Evolutionary conservation across 2,329 filamentous ascomycete species (phyloP).

Genomic region (Scedosporium minutisporum): DNA sequence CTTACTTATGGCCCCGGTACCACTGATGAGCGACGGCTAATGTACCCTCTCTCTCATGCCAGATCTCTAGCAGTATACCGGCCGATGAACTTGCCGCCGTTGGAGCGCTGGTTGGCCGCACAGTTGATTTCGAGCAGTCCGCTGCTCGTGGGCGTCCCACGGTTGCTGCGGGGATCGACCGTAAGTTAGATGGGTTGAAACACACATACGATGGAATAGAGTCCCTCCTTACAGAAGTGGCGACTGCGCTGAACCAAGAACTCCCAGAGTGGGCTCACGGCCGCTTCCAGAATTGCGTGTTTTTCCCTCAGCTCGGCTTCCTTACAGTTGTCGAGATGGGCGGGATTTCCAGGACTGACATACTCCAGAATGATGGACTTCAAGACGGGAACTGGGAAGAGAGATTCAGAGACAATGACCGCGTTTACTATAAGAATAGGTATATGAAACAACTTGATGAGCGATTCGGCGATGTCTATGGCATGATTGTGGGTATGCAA

Average conservation of each 20-base stretch:
- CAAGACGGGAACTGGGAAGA: conserved; percentile 60
- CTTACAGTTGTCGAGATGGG: conserved; percentile 60
- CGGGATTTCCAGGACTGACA: conserved; percentile 40
- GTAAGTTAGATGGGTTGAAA: conserved; percentile 68
- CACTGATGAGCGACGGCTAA: no score
- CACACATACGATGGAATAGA: conserved; percentile 69
- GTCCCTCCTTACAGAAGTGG: conserved; percentile 59
- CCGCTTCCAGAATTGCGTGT: conserved; percentile 66
- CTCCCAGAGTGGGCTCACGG: conserved; percentile 50
- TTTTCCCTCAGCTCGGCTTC: conserved; percentile 87
- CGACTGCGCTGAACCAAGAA: conserved; percentile 49
- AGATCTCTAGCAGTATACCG: not conserved
- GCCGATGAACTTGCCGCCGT: conserved; percentile 46
- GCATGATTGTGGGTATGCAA: conserved; percentile 64
- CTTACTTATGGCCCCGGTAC: no score
- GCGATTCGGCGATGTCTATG: conserved; percentile 75
- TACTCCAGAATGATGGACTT: conserved; percentile 44
- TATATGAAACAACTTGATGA: conserved; percentile 74
- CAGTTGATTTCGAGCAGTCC: conserved; percentile 73
- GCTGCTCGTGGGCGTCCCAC: conserved; percentile 61
- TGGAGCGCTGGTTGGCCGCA: conserved; percentile 61
- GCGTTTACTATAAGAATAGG: conserved; percentile 77
- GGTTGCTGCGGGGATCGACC: conserved; percentile 62
- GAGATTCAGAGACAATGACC: conserved; percentile 62
- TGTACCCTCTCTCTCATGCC: not conserved